phyloP scores from a whole-genome alignment of 768 basidiomycete species.

The Boletus rufocinnamomeus region DNA sequence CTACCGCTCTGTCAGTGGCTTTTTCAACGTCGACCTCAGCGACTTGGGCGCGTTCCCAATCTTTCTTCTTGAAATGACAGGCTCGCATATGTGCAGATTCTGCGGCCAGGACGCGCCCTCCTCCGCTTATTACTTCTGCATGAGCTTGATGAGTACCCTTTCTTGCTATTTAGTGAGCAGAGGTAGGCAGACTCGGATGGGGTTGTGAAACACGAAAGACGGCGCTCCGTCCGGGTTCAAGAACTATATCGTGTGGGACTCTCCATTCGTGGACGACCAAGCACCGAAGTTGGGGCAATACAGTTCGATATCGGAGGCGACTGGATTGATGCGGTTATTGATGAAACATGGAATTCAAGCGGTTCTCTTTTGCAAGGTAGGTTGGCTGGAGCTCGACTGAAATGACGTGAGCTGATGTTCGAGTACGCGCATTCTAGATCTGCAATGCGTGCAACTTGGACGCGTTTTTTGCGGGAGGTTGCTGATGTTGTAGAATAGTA shows the following conservation, averaged over 20 bases:
- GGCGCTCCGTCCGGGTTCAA: constrained; percentile 73
- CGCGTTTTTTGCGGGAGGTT: neutral
- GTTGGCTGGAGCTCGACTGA: neutral
- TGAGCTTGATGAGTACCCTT: constrained; percentile 40
- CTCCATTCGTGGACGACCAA: constrained; percentile 55
- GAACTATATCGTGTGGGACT: constrained; percentile 72
- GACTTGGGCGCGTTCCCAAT: constrained; percentile 43
- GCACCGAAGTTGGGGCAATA: constrained; percentile 55
- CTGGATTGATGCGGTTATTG: constrained; percentile 69
- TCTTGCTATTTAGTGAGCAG: constrained; percentile 36
- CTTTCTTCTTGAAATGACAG: constrained; percentile 39
- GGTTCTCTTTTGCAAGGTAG: constrained; percentile 85
- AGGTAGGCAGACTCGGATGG: constrained; percentile 26
- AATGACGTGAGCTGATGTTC: neutral
- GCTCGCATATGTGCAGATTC: constrained; percentile 56
- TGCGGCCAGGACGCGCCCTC: constrained; percentile 44
- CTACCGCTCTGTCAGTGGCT: constrained; percentile 40
- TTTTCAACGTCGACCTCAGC: constrained; percentile 41
- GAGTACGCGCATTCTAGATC: constrained; percentile 41
- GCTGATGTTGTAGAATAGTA: constrained; percentile 42
- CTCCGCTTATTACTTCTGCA: constrained; percentile 42
- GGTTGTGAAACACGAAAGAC: constrained; percentile 62
- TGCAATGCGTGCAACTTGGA: constrained; percentile 79
- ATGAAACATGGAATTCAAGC: constrained; percentile 84
- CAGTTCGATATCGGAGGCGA: constrained; percentile 68